Base-by-base conservation (phyloP, 768 basidiomycete genomes). In the Boletus rubescentipes region DNA sequence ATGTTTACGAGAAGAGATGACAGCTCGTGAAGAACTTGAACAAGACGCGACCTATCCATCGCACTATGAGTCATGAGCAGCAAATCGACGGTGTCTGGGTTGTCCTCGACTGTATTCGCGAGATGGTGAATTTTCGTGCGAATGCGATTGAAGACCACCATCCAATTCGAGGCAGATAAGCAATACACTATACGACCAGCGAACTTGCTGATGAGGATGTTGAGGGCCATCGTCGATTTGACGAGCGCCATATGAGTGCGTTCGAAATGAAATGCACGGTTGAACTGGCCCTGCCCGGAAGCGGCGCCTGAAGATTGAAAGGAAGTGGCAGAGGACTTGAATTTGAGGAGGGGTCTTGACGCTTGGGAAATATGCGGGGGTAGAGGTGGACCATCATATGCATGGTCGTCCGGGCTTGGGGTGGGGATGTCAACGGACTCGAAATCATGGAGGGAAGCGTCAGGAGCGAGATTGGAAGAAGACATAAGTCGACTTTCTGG, bases 151-250 rank as follows among this genome's bases (percentile, higher is more conserved):
- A 89, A 84, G 15, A 96, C 87, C 9, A 89, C 81, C 47, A 72
- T 67, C 92, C 93, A 97, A 67, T 96, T 95, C 12, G 88, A 87
- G 1, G 89, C 87, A 2, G 93, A 93, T 16, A 98, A 79, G 65
- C 88, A 87, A 65, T 89, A 93, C 26, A 96, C 81, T 57, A 95
- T 85, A 45, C 86, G 82, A 11, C 89, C 88, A 20, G 88, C 80
- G 61, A 80, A 90, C 64, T 86, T 84, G 49, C 82, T 79, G 55
- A 91, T 85, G 23, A 87, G 74, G 20, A 75, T 73, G 57, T 82
- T 84, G 46, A 91, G 75, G 8, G 84, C 75, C 49, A 76, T 66
- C 1, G 79, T 64, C 0, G 82, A 84, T 51, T 77, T 79, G 34
- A 83, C 72, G 16, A 85, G 74, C 15, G 83, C 81, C 70, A 81